phyloP scores from a whole-genome alignment of 176 grass and related monocot species.

The Eleusine indica region DNA sequence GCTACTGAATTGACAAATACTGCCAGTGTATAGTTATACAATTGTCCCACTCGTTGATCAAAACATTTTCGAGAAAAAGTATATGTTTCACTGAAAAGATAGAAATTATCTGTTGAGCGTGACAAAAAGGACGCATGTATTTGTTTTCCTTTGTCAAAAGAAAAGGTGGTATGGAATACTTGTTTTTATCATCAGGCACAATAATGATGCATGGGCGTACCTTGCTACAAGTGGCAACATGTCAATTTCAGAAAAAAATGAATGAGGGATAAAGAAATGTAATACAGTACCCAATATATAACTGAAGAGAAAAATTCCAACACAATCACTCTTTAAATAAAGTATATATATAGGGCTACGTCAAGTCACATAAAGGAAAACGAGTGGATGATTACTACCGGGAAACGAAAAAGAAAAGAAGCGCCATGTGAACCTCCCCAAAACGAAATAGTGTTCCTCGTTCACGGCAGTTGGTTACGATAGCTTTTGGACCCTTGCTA shows the following conservation, averaged over 20 bases:
- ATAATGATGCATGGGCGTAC: conserved; percentile 9
- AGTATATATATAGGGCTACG: conserved; percentile 23
- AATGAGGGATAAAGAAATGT: neutral
- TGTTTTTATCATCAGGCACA: conserved; percentile 3
- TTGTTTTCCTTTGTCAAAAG: neutral
- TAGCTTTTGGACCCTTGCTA: conserved; percentile 23
- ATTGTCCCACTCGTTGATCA: neutral
- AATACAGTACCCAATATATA: neutral
- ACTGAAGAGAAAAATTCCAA: neutral
- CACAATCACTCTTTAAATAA: neutral
- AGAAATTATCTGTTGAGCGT: neutral
- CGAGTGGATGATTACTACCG: conserved; percentile 27
- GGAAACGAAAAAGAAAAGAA: conserved; percentile 2
- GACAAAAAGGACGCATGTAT: neutral
- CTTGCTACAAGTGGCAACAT: conserved; percentile 10
- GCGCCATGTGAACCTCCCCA: conserved; percentile 35
- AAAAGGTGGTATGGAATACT: neutral
- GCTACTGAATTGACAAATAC: conserved; percentile 38
- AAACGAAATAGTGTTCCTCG: conserved; percentile 22
- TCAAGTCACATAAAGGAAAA: conserved; percentile 37
- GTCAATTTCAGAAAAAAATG: conserved; percentile 30
- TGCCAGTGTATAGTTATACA: neutral
- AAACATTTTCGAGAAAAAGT: too few species aligned
- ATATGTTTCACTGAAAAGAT: too few species aligned
- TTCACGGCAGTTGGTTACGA: conserved; percentile 28